A percentile compares a stretch with the other conserved stretches of the same genome.
Conservation (phyloP, 495 filamentous ascomycete species). For the Lophiotrema nucula region DNA sequence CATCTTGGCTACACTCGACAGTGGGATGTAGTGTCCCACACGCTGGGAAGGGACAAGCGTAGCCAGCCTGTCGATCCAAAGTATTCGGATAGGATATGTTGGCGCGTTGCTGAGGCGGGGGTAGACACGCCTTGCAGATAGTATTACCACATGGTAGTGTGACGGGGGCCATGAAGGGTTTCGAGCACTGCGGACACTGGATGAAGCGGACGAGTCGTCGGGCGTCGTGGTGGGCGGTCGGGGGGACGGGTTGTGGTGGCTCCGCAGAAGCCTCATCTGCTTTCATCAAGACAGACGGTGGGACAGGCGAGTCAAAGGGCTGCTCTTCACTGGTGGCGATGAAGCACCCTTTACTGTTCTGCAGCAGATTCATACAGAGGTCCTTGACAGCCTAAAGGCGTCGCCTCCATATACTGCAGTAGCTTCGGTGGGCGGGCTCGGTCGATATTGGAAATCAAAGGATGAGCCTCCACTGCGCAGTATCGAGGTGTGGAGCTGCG, state of each 20-base stretch:
- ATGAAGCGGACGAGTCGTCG: conserved; percentile 65
- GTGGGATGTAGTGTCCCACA: conserved; percentile 72
- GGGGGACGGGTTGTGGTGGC: conserved; percentile 17
- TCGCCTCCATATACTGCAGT: no score
- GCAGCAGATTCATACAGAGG: conserved; percentile 21
- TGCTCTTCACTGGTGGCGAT: conserved; percentile 13
- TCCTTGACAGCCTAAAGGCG: no score
- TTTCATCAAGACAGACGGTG: conserved; percentile 26
- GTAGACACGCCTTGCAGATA: conserved; percentile 73
- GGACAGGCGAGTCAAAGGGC: conserved; percentile 20
- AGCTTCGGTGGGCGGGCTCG: no score
- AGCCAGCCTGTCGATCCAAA: conserved; percentile 61
- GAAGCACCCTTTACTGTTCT: not conserved
- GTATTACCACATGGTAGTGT: conserved; percentile 82
- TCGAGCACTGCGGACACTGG: conserved; percentile 74
- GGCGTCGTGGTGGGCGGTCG: conserved; percentile 51
- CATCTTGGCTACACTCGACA: conserved; percentile 73
- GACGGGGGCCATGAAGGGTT: conserved; percentile 63
- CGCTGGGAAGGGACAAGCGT: conserved; percentile 66
- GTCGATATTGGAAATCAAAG: no score
- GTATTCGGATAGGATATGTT: conserved; percentile 74
- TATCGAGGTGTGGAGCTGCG: no score
- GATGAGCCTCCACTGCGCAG: no score
- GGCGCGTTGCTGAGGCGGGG: conserved; percentile 56
- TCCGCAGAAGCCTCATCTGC: conserved; percentile 14